Conservation (phyloP, 768 basidiomycete genomes). For the Chalciporus sphaerocephalus region DNA sequence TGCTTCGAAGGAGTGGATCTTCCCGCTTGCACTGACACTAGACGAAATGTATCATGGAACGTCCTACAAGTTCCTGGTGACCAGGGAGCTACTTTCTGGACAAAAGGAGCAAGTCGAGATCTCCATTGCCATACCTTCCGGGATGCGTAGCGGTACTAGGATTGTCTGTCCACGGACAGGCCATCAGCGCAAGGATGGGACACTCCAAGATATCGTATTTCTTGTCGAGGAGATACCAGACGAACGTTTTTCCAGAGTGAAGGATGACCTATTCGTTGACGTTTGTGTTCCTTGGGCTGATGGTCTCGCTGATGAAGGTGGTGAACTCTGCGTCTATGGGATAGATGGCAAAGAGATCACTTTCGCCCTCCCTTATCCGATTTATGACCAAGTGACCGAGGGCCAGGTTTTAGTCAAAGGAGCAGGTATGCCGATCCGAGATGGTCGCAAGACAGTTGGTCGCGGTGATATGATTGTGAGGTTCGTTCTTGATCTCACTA, state of each 20-base stretch:
- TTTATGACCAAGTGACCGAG: conserved; percentile 43
- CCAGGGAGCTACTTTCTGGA: conserved; percentile 48
- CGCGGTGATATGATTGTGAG: conserved; percentile 61
- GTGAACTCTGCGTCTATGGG: conserved; percentile 48
- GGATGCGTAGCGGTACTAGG: conserved; percentile 56
- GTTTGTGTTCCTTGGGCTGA: conserved; percentile 57
- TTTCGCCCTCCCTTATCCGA: conserved; percentile 50
- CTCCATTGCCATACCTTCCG: conserved; percentile 56
- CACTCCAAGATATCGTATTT: conserved; percentile 64
- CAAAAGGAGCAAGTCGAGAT: conserved; percentile 52
- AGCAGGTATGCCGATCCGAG: conserved; percentile 66
- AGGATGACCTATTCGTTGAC: conserved; percentile 53
- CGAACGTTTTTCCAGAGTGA: conserved; percentile 50
- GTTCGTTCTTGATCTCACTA: conserved; percentile 31
- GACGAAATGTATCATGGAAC: conserved; percentile 60
- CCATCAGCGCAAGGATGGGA: conserved; percentile 55
- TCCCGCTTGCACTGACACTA: conserved; percentile 55
- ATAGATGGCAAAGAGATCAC: conserved; percentile 54
- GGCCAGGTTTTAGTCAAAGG: conserved; percentile 50
- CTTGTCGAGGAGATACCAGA: conserved; percentile 58
- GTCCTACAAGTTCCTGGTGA: conserved; percentile 55
- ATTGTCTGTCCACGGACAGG: conserved; percentile 61
- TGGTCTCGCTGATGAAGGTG: conserved; percentile 42
- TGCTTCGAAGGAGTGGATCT: conserved; percentile 59
- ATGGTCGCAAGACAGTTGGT: conserved; percentile 48